Evolutionary conservation across 768 basidiomycete genomes (phyloP).

Genomic region (Russula sp.): DNA sequence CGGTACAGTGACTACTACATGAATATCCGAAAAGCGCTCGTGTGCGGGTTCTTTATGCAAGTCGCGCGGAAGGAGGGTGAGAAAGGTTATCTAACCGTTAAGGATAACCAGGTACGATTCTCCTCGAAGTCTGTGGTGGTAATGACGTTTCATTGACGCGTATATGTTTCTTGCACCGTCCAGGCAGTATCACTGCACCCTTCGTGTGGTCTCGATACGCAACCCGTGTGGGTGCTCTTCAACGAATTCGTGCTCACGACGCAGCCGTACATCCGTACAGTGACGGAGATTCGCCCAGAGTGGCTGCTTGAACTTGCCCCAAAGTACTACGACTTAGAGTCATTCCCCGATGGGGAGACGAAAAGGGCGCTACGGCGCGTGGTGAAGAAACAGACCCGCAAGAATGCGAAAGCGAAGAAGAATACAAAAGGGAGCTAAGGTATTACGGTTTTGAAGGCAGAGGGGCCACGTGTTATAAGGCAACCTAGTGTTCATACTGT

Average conservation of each 20-base stretch:
- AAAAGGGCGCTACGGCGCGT: conserved; percentile 42
- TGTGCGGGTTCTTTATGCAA: conserved; percentile 98
- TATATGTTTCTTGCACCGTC: neutral
- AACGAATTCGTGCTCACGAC: conserved; percentile 95
- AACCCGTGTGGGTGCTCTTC: conserved; percentile 89
- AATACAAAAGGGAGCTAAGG: neutral
- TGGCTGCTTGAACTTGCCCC: conserved; percentile 68
- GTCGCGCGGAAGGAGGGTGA: conserved; percentile 92
- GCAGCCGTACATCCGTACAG: conserved; percentile 82
- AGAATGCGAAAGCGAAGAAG: neutral
- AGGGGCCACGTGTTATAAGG: neutral
- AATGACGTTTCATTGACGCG: neutral
- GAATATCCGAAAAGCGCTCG: conserved; percentile 76
- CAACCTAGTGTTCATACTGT: too few relatives aligned
- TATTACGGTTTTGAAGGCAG: neutral
- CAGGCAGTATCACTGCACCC: conserved; percentile 75
- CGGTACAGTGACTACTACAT: conserved; percentile 39
- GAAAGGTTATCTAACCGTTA: conserved; percentile 87
- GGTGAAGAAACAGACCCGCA: conserved; percentile 16
- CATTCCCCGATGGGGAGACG: conserved; percentile 65
- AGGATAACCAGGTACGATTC: conserved; percentile 83
- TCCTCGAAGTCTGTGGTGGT: neutral
- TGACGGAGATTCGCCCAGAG: conserved; percentile 79
- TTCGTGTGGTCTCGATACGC: conserved; percentile 78
- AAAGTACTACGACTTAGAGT: conserved; percentile 61